phyloP scores from a whole-genome alignment of 2,329 filamentous ascomycete species.

The Aspergillus neotritici region DNA sequence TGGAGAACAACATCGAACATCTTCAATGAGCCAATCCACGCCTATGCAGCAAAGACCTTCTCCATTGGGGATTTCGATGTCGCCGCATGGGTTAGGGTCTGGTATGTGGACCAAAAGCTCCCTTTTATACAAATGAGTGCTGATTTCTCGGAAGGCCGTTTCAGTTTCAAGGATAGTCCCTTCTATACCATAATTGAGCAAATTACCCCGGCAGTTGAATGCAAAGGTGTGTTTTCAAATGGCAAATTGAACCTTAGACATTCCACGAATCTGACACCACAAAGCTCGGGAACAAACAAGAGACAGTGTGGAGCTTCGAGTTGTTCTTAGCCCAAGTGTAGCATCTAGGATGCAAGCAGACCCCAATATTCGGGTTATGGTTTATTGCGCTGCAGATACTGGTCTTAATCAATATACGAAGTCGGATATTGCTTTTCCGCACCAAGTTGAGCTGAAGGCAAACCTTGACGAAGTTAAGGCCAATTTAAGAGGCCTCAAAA shows the following conservation, averaged over 20 bases:
- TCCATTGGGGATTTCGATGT: conserved; percentile 26
- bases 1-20: conserved; percentile 22
- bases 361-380: conserved; percentile 64
- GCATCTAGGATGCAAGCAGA: conserved; percentile 56
- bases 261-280: conserved; percentile 15
- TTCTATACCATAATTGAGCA: conserved; percentile 70
- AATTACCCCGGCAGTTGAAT: conserved; percentile 60
- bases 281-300: conserved; percentile 56
- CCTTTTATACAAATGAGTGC: conserved; percentile 3
- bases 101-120: conserved; percentile 18
- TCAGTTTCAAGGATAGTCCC: conserved; percentile 69
- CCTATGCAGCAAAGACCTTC: conserved; percentile 24
- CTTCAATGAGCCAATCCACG: conserved; percentile 18
- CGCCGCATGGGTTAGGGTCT: conserved; percentile 23
- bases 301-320: conserved; percentile 55
- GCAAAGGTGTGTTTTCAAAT: conserved; percentile 59
- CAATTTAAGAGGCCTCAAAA: conserved; percentile 92
- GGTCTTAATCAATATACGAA: conserved; percentile 52
- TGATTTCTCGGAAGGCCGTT: conserved; percentile 39
- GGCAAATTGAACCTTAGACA: background rate
- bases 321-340: conserved; percentile 50
- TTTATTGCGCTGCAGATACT: conserved; percentile 70
- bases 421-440: conserved; percentile 76
- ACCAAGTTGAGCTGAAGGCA: conserved; percentile 86
- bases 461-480: conserved; percentile 83